phyloP scores from a whole-genome alignment of 306 rosid genomes.

The Lagenaria siceraria region DNA sequence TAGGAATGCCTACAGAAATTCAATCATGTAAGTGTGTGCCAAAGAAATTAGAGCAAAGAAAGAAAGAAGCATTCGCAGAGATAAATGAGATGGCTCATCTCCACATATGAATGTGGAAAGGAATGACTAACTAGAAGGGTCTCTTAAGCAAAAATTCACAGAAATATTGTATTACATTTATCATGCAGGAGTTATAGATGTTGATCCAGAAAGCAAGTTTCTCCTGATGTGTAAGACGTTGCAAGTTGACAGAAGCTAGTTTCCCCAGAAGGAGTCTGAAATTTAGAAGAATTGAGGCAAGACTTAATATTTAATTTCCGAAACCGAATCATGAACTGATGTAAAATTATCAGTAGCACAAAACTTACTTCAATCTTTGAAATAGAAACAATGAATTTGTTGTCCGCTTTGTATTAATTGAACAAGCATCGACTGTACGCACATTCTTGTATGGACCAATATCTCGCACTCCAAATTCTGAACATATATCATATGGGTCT shows the following conservation, averaged over 20 bases:
- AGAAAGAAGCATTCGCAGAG: background rate
- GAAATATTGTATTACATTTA: slow-evolving; percentile 43
- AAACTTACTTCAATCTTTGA: slow-evolving; percentile 64
- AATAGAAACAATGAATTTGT: slow-evolving; percentile 55
- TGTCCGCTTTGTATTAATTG: slow-evolving; percentile 57
- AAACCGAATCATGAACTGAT: background rate
- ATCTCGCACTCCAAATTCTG: slow-evolving; percentile 52
- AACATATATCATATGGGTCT: slow-evolving; percentile 64
- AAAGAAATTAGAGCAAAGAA: background rate
- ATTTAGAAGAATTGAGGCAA: slow-evolving; percentile 11
- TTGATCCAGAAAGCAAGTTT: slow-evolving; percentile 98
- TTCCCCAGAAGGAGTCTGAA: slow-evolving; percentile 65
- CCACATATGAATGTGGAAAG: background rate
- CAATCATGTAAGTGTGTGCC: background rate
- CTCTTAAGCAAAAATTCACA: background rate
- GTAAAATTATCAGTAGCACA: background rate
- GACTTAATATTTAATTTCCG: background rate
- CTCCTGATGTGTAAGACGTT: slow-evolving; percentile 66
- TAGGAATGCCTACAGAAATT: slow-evolving; percentile 50
- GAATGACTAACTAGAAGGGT: background rate
- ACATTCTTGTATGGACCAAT: slow-evolving; percentile 59
- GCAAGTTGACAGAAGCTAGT: slow-evolving; percentile 61
- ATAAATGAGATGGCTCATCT: background rate
- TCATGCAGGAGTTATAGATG: slow-evolving; percentile 87
- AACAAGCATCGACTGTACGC: slow-evolving; percentile 30